phyloP scores from a whole-genome alignment of 2,329 filamentous ascomycete genomes.

The Capronia americana region DNA sequence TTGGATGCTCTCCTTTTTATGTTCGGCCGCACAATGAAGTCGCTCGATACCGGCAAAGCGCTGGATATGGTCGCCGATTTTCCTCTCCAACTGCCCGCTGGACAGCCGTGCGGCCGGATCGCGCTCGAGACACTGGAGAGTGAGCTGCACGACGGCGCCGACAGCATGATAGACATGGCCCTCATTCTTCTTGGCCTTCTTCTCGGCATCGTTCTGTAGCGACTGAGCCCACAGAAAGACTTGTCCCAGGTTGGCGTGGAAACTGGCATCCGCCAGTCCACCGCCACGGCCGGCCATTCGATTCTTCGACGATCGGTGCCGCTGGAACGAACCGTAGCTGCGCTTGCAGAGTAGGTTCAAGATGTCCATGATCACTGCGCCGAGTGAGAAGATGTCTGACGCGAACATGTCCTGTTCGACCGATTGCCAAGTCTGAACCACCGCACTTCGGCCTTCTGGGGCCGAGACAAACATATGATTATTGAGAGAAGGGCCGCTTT shows the following conservation, averaged over 20 bases:
- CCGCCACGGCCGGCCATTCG: conserved; percentile 55
- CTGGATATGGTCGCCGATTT: conserved; percentile 40
- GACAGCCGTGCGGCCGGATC: conserved; percentile 45
- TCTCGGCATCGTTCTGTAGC: conserved; percentile 56
- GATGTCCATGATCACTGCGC: conserved; percentile 65
- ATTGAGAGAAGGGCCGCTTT: conserved; percentile 8
- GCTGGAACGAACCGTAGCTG: conserved; percentile 61
- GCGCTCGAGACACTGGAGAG: conserved; percentile 48
- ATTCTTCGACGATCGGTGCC: conserved; percentile 62
- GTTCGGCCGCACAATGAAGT: conserved; percentile 33
- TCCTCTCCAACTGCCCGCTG: conserved; percentile 43
- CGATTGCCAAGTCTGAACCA: conserved; percentile 50
- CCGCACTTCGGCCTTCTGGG: conserved; percentile 42
- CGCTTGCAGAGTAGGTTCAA: conserved; percentile 65
- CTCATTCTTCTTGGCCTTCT: conserved; percentile 46
- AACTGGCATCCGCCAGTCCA: conserved; percentile 62
- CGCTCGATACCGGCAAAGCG: conserved; percentile 48
- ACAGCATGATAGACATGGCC: conserved; percentile 47
- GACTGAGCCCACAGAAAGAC: conserved; percentile 63
- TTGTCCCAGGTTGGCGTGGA: conserved; percentile 63
- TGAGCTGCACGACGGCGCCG: conserved; percentile 47
- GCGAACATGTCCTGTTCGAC: conserved; percentile 45
- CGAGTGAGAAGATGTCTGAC: conserved; percentile 66
- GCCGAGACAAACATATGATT: conserved; percentile 44
- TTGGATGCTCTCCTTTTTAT: conserved; percentile 9